These are phyloP conservation scores for Aspergillus proliferans DNA, from an alignment of 2,329 filamentous ascomycete genomes.

Conservation along the genomic window DNA sequence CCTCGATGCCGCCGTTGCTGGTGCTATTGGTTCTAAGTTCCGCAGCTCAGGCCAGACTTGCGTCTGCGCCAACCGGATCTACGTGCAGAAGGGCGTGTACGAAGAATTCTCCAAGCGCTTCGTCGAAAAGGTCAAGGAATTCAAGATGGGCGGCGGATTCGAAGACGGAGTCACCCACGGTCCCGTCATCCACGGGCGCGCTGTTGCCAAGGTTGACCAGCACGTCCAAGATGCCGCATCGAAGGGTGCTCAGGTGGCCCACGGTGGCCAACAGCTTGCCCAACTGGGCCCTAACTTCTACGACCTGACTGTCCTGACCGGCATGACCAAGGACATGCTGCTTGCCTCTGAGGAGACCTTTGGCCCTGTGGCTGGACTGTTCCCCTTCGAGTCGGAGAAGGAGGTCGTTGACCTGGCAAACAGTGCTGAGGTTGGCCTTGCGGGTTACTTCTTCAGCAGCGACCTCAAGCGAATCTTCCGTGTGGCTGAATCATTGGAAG, in stretches of 20 bases:
- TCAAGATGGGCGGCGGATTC: slow-evolving; percentile 44
- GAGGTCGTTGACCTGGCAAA: slow-evolving; percentile 86
- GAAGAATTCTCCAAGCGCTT: slow-evolving; percentile 52
- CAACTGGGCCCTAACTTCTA: slow-evolving; percentile 82
- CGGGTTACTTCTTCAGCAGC: slow-evolving; percentile 83
- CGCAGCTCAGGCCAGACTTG: slow-evolving; percentile 93
- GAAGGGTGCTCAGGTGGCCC: slow-evolving; percentile 69
- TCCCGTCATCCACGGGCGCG: slow-evolving; percentile 66
- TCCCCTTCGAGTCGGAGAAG: slow-evolving; percentile 80
- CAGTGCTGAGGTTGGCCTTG: slow-evolving; percentile 73
- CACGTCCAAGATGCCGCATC: slow-evolving; percentile 73
- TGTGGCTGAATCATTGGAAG: slow-evolving; percentile 52
- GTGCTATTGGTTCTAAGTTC: slow-evolving; percentile 84
- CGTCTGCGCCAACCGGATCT: slow-evolving; percentile 64
- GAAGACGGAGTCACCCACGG: slow-evolving; percentile 43
- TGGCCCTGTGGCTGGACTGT: slow-evolving; percentile 84
- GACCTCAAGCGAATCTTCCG: slow-evolving; percentile 55
- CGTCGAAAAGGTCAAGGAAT: slow-evolving; percentile 45
- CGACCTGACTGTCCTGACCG: slow-evolving; percentile 79
- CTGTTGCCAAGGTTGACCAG: slow-evolving; percentile 68
- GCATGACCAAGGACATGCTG: slow-evolving; percentile 79
- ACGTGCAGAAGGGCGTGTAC: slow-evolving; percentile 48
- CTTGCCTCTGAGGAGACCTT: slow-evolving; percentile 89
- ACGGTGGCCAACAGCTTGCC: slow-evolving; percentile 67
- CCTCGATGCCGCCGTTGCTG: slow-evolving; percentile 73